Base-by-base conservation (phyloP, 352 stramenopile species). In the Poterioochromonas sp. region DNA sequence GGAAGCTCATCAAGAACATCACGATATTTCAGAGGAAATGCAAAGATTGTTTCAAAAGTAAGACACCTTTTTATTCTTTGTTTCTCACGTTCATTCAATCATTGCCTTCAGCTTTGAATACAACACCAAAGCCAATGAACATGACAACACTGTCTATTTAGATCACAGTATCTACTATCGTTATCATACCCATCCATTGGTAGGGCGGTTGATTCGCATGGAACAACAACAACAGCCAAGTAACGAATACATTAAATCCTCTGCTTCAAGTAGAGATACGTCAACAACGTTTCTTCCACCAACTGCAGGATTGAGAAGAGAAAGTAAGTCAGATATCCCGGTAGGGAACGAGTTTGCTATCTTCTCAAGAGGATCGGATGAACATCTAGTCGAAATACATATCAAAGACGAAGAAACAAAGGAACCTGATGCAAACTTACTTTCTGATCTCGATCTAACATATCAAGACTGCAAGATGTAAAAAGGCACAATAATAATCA, bases 101-200 rank as follows among this genome's bases (percentile, higher is more conserved):
- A 39, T 68, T 35, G 34, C 34, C 58, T 68, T 39, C 58, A 68
- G 58, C 58, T 68, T 68, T 68, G 58, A 68, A 39, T 68, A 68
- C 29, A 68, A 68, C 26, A 12, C 29, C 20, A 8, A 53, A 8
- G 20, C 8, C 44, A 20, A 53, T 20, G 20, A 53, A 20, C 44
- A 20, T 53, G n/a, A n/a, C n/a, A n/a, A n/a, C n/a, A 20, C 44
- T 53, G 8, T 20, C 8, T 20, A 20, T 53, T 20, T 20, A 20
- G 44, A 20, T 53, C 20, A 8, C 8, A 53, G 44, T 20, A 53
- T 20, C 8, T 53, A 53, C 20, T 20, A 53, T 53, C 20, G 8
- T 53, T 53, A 8, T 53, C 8, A 53, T 53, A 20, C 44, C 44
- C 20, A 8, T 20, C 20, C 44, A 20, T 53, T 53, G 8, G 44